These are phyloP conservation scores for Cucumis sativus DNA, from an alignment of 306 rosid genomes.

Conservation along the genomic window DNA sequence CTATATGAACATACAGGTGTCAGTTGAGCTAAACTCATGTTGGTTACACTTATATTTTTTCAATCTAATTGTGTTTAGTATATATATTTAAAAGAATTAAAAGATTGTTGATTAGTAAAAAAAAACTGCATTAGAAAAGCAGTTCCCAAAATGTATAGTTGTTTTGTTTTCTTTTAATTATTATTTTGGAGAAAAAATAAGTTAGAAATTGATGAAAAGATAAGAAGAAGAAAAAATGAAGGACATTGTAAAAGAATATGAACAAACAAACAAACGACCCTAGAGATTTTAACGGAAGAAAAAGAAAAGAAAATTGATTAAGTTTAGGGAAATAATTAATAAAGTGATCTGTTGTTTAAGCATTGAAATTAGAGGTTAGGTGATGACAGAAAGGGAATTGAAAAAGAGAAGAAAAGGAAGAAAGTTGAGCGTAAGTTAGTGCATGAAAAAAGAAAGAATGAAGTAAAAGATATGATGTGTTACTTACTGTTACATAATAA, in stretches of 20 bases:
- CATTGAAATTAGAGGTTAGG: neutral
- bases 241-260: neutral
- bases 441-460: neutral
- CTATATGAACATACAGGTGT: too few species aligned
- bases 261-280: neutral
- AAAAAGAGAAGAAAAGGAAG: neutral
- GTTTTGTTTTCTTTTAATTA: too few species aligned
- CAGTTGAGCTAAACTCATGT: too few species aligned
- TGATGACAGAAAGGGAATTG: neutral
- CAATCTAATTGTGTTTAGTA: neutral
- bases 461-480: neutral
- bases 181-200: too few species aligned
- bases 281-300: neutral
- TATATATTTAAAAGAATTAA: neutral
- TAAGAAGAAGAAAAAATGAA: too few species aligned
- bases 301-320: neutral
- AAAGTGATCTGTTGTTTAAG: neutral
- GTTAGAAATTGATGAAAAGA: too few species aligned
- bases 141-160: neutral
- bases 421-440: neutral
- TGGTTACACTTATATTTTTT: neutral
- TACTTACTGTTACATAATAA: neutral
- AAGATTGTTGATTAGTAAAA: too few species aligned
- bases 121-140: neutral
- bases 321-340: neutral